Conservation (phyloP, 345 rosid genomes). For the Nephelium lappaceum region DNA sequence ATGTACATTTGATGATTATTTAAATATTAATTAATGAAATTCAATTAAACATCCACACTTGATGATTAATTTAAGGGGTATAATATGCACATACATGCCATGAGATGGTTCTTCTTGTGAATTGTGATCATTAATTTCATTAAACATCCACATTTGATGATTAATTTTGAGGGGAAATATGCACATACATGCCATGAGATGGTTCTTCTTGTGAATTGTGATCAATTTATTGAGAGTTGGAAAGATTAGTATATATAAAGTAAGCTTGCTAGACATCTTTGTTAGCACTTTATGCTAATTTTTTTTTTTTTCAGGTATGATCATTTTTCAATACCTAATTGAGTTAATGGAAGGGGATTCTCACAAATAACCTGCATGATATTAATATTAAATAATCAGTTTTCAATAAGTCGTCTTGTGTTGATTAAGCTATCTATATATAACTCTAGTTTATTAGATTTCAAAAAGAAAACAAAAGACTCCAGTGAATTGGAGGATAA, state of each 20-base stretch:
- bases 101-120: no score
- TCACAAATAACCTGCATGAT: not conserved
- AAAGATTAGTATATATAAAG: not conserved
- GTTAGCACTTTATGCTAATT: not conserved
- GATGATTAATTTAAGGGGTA: no score
- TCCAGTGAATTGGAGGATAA: not conserved
- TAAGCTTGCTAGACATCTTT: not conserved
- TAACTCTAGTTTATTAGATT: not conserved
- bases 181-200: not conserved
- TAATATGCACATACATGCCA: no score
- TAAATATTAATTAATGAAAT: no score
- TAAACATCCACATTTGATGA: not conserved
- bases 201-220: not conserved
- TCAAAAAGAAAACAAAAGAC: no score
- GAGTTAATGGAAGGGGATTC: not conserved
- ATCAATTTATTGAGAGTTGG: not conserved
- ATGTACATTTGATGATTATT: no score
- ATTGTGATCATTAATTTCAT: no score
- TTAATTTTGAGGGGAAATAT: not conserved
- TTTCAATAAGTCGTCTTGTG: not conserved
- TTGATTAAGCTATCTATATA: not conserved
- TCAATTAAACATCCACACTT: not conserved
- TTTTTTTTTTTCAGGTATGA: not conserved
- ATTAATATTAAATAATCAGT: not conserved
- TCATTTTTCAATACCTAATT: slow-evolving; percentile 5